Conservation (phyloP, 1,284 basidiomycete species). For the Fereydounia khargensis region DNA sequence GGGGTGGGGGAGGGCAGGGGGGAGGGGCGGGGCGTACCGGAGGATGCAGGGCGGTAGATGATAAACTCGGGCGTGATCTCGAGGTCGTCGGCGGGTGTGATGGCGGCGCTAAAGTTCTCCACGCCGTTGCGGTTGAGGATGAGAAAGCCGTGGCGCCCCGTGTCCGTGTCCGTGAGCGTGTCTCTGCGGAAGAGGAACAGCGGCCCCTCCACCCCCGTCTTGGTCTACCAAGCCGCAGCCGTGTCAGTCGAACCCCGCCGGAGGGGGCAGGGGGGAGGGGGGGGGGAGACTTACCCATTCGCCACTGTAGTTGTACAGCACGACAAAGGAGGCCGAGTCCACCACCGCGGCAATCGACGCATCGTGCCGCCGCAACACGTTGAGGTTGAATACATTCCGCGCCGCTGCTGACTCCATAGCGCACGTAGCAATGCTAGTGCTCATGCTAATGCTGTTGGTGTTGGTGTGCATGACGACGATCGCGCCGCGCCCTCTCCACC, state of each 20-base stretch:
- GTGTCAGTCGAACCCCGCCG: no score
- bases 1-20: no score
- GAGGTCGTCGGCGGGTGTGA: slow-evolving; percentile 77
- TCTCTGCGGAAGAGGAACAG: slow-evolving; percentile 81
- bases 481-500: neutral
- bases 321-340: slow-evolving; percentile 78
- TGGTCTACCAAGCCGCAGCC: slow-evolving; percentile 64
- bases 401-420: no score
- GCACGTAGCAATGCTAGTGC: no score
- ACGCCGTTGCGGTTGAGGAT: slow-evolving; percentile 82
- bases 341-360: slow-evolving; percentile 75
- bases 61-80: slow-evolving; percentile 66
- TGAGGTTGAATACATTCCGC: slow-evolving; percentile 79
- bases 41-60: slow-evolving; percentile 68
- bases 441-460: no score
- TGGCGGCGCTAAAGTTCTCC: slow-evolving; percentile 73
- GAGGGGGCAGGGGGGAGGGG: no score
- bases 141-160: slow-evolving; percentile 75
- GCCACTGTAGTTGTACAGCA: slow-evolving; percentile 56
- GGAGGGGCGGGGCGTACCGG: slow-evolving; percentile 10
- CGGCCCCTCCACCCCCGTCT: slow-evolving; percentile 79
- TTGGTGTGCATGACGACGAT: neutral
- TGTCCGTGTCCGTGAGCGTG: slow-evolving; percentile 9
- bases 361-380: slow-evolving; percentile 76
- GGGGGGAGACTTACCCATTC: slow-evolving; percentile 47